These are phyloP conservation scores for Mycogone perniciosa DNA, from an alignment of 2,329 filamentous ascomycete genomes.

Conservation along the genomic window DNA sequence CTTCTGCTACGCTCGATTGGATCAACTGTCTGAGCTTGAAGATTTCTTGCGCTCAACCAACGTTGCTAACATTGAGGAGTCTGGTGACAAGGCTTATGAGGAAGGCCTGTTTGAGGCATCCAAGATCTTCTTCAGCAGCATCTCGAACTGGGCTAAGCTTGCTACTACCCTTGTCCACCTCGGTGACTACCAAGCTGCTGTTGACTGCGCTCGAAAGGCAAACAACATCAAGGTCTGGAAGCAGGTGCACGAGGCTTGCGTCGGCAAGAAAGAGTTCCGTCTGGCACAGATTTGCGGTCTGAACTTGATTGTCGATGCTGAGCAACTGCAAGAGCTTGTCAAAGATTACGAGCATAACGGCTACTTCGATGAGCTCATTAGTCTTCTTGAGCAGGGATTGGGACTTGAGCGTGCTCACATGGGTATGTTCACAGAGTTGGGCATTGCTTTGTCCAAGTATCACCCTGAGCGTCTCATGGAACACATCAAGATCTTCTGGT, in stretches of 20 bases:
- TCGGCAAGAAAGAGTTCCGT: conserved; percentile 97
- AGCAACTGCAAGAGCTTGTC: conserved; percentile 86
- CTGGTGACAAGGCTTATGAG: conserved; percentile 94
- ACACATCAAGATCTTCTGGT: conserved; percentile 98
- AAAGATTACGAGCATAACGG: conserved; percentile 95
- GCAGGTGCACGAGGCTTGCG: conserved; percentile 93
- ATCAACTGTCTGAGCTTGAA: conserved; percentile 88
- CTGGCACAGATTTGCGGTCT: conserved; percentile 98
- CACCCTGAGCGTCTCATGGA: conserved; percentile 96
- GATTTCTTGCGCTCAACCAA: conserved; percentile 92
- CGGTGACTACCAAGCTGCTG: conserved; percentile 92
- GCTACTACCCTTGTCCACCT: conserved; percentile 97
- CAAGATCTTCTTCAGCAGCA: conserved; percentile 97
- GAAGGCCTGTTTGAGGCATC: conserved; percentile 93
- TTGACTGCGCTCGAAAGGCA: conserved; percentile 95
- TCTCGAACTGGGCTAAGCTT: conserved; percentile 99
- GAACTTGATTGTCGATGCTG: conserved; percentile 94
- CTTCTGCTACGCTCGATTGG: conserved; percentile 86
- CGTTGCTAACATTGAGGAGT: conserved; percentile 92
- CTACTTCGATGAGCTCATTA: conserved; percentile 97
- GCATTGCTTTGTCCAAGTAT: conserved; percentile 88
- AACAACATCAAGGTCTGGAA: conserved; percentile 99
- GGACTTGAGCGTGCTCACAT: conserved; percentile 89
- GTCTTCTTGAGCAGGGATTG: conserved; percentile 87
- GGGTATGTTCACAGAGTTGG: conserved; percentile 94